phyloP scores from a whole-genome alignment of 1,284 basidiomycete genomes.

The Termitomyces sp. region DNA sequence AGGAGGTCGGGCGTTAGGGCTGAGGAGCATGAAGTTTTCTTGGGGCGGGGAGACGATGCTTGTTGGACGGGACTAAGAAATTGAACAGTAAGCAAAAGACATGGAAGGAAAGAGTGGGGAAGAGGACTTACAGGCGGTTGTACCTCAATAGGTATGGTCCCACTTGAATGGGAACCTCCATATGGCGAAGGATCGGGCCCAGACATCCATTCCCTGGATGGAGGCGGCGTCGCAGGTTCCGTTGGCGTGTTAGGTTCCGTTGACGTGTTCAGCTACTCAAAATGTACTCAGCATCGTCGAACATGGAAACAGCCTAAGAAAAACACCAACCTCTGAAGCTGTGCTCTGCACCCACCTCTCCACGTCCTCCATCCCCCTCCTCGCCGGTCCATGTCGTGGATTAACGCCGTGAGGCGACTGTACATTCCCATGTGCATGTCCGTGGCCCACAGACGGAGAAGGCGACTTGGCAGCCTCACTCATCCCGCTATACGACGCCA shows the following conservation, averaged over 20 bases:
- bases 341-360: slow-evolving; percentile 12
- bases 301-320: neutral
- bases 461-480: slow-evolving; percentile 11
- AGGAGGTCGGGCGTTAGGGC: slow-evolving; percentile 7
- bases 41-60: neutral
- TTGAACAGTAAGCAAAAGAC: neutral
- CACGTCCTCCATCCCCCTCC: slow-evolving; percentile 4
- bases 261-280: neutral
- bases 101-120: neutral
- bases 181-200: slow-evolving; percentile 4
- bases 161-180: slow-evolving; percentile 10
- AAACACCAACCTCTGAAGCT: slow-evolving; percentile 9
- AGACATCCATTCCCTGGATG: neutral
- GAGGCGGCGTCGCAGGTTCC: neutral
- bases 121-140: slow-evolving; percentile 9
- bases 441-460: slow-evolving; percentile 1
- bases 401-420: neutral
- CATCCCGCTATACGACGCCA: slow-evolving; percentile 9
- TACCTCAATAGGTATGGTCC: slow-evolving; percentile 12
- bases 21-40: slow-evolving; percentile 7
- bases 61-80: neutral
- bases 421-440: neutral
- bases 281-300: neutral
- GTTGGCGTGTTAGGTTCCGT: slow-evolving; percentile 1
- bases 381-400: neutral